Evolutionary conservation across 306 rosid genomes (phyloP).

Genomic region (Albizia julibrissin): DNA sequence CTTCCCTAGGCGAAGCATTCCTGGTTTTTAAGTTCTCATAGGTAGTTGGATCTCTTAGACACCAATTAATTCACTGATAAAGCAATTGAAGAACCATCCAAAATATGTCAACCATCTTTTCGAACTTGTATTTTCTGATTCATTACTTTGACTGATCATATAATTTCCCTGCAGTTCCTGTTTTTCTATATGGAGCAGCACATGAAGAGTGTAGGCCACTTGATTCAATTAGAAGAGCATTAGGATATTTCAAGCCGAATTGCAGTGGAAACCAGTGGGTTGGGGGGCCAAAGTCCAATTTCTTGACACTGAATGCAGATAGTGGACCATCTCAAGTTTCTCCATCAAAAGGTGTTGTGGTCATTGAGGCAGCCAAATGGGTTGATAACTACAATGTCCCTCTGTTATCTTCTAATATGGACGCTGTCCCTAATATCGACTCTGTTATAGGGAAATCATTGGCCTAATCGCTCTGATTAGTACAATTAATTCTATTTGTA

Average conservation of each 20-base stretch:
- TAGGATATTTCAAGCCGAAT: slow-evolving; percentile 91
- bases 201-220: slow-evolving; percentile 75
- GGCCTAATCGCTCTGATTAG: no score
- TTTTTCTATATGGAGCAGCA: slow-evolving; percentile 64
- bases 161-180: slow-evolving; percentile 58
- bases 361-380: slow-evolving; percentile 45
- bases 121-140: slow-evolving; percentile 8
- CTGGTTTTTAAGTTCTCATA: background rate
- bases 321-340: slow-evolving; percentile 64
- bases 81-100: slow-evolving; percentile 14
- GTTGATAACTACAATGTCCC: slow-evolving; percentile 82
- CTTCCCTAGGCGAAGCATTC: background rate
- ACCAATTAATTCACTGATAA: background rate
- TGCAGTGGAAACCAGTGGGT: slow-evolving; percentile 62
- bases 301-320: slow-evolving; percentile 61
- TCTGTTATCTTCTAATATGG: slow-evolving; percentile 56
- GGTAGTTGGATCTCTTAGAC: slow-evolving; percentile 2
- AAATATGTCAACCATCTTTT: background rate
- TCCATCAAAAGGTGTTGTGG: slow-evolving; percentile 59
- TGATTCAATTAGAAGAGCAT: slow-evolving; percentile 68
- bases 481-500: no score
- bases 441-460: no score
- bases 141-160: slow-evolving; percentile 29
- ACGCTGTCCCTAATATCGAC: no score
- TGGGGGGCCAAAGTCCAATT: slow-evolving; percentile 52